A percentile compares a stretch with the other conserved stretches of the same genome.
phyloP scores from a whole-genome alignment of 1,284 basidiomycete genomes.

The Sporisorium reilianum region DNA sequence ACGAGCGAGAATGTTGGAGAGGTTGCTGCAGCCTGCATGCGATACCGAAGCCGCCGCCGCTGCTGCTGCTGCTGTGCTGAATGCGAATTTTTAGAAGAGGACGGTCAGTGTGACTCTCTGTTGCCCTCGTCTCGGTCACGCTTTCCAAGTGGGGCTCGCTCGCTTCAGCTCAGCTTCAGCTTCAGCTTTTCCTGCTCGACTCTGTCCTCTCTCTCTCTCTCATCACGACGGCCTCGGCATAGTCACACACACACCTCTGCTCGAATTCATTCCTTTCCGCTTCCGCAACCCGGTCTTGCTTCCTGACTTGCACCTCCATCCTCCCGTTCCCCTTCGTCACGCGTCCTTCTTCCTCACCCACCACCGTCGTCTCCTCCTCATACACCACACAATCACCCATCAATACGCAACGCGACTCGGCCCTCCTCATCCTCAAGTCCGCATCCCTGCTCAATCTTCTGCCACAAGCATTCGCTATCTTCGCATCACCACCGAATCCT shows the following conservation, averaged over 20 bases:
- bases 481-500: not conserved
- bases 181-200: constrained; percentile 2
- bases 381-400: not conserved
- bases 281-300: not conserved
- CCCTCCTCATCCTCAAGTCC: not conserved
- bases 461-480: not conserved
- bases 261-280: constrained; percentile 1
- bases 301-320: constrained; percentile 1
- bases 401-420: not conserved
- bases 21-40: constrained; percentile 2
- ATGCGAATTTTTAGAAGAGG: not conserved
- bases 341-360: not conserved
- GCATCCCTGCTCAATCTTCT: not conserved
- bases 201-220: too few species aligned
- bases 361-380: not conserved
- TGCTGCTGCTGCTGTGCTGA: constrained; percentile 1
- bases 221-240: constrained; percentile 6
- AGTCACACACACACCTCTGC: not conserved
- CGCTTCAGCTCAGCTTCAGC: constrained; percentile 7
- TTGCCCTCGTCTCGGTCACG: constrained; percentile 11
- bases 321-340: not conserved
- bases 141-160: constrained; percentile 4
- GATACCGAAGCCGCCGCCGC: not conserved
- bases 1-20: constrained; percentile 1
- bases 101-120: constrained; percentile 4